phyloP scores from a whole-genome alignment of 768 basidiomycete species.

The Lentinula raphanica region DNA sequence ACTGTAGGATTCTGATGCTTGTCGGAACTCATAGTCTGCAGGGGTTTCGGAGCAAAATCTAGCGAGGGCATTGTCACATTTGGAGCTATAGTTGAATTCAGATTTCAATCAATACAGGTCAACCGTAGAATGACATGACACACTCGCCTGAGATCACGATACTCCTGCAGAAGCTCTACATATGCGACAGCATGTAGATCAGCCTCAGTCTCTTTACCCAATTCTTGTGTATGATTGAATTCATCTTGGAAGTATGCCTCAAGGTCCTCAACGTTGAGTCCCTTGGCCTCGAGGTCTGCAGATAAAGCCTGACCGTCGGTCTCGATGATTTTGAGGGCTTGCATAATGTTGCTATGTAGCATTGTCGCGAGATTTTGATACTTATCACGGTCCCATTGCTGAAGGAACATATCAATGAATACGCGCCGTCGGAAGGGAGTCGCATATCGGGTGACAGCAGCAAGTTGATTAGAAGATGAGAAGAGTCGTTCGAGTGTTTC shows the following conservation, averaged over 20 bases:
- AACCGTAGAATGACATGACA: no score
- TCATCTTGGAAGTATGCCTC: conserved; percentile 20
- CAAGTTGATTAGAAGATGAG: conserved; percentile 24
- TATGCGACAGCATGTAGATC: conserved; percentile 26
- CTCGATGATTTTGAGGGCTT: conserved; percentile 23
- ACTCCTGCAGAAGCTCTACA: conserved; percentile 24
- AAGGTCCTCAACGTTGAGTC: conserved; percentile 14
- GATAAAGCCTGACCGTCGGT: conserved; percentile 9
- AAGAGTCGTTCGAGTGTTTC: conserved; percentile 28
- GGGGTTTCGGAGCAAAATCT: conserved; percentile 14
- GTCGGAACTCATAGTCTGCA: conserved; percentile 9
- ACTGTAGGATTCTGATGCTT: conserved; percentile 11
- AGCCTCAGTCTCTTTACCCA: conserved; percentile 20
- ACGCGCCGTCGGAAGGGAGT: conserved; percentile 21
- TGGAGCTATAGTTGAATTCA: no score
- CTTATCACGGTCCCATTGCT: conserved; percentile 30
- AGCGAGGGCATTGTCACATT: conserved; percentile 8
- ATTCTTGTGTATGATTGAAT: conserved; percentile 17
- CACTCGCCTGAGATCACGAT: conserved; percentile 9
- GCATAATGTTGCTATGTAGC: conserved; percentile 22
- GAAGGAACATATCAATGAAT: conserved; percentile 26
- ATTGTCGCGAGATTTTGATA: conserved; percentile 22
- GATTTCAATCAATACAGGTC: no score
- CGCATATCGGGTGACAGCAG: conserved; percentile 20
- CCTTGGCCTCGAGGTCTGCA: conserved; percentile 8